phyloP scores from a whole-genome alignment of 148 eudicot genomes.

The Persicaria tinctoria region DNA sequence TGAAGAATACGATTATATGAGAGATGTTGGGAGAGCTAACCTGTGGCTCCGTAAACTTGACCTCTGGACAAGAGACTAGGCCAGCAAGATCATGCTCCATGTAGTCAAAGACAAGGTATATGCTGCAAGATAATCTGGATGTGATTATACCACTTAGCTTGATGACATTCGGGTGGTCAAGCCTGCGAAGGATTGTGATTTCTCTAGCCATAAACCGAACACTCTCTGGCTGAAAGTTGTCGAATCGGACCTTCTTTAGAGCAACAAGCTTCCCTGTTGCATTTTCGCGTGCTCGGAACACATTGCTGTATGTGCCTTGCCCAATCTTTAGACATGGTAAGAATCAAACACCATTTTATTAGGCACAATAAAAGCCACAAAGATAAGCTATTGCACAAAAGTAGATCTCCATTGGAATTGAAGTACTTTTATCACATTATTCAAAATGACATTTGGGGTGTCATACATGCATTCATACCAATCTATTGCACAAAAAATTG shows the following conservation, averaged over 20 bases:
- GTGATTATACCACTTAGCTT: constrained; percentile 81
- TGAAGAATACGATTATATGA: background rate
- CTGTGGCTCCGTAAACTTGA: constrained; percentile 68
- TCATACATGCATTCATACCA: background rate
- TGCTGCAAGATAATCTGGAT: constrained; percentile 54
- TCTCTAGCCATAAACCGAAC: constrained; percentile 92
- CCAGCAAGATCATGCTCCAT: constrained; percentile 98
- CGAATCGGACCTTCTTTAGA: constrained; percentile 83
- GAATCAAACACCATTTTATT: constrained; percentile 4
- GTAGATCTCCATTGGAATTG: background rate
- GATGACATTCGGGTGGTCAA: constrained; percentile 82
- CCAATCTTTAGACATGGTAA: constrained; percentile 51
- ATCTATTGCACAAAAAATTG: no score
- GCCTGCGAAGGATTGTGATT: constrained; percentile 71
- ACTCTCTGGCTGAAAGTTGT: constrained; percentile 77
- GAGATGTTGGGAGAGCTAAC: constrained; percentile 22
- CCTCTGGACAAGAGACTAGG: constrained; percentile 58
- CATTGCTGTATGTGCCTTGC: constrained; percentile 95
- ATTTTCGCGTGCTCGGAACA: constrained; percentile 63
- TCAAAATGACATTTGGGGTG: background rate
- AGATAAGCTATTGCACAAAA: background rate
- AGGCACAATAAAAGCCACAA: background rate
- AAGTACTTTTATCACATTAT: background rate
- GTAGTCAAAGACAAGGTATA: constrained; percentile 86
- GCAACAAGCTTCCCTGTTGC: constrained; percentile 68